Evolutionary conservation across 352 stramenopile species (phyloP), one percentile per base, ranked within the genome.

Genomic region (Phytophthora idaei): DNA sequence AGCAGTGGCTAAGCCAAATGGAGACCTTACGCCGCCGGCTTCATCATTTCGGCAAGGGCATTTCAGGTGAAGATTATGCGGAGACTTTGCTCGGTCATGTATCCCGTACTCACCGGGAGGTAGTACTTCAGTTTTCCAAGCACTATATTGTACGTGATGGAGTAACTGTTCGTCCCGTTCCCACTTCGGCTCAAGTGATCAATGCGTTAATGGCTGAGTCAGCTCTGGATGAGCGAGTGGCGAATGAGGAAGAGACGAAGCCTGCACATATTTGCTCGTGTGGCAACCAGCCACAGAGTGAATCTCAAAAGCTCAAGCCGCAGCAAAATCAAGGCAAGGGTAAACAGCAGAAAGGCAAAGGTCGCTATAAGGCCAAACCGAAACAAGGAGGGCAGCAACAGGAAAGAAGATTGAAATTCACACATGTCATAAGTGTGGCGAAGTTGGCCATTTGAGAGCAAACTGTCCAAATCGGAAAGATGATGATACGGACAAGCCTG

Each of bases 321-420:
- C 39, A 45, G 12, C 39, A 45, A 5, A 21, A 45, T 45, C 39
- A 45, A 45, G 39, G 3, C 12, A 45, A 45, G 39, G 11, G 39
- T 45, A 45, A 45, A 45, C 14, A 45, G 39, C 39, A 45, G 39
- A 45, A 45, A 45, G 12, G 14, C 39, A 45, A 45, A 45, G 39
- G 39, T 45, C 39, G 39, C 39, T 45, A 45, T 45, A 45, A 45
- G 39, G 39, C 14, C 39, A 45, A 45, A 12, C 39, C 10, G 2
- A 45, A 17, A 45, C 39, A 45, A 45, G 39, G 39, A 21, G 11
- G 39, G 11, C 39, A 45, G 14, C 39, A 17, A 45, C 39, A 45
- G 39, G 39, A 45, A 45, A 45, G 39, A 45, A 45, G 39, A 12
- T 45, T n/a, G 39, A 45, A 45, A 45, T 9, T 45, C 39, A 11